phyloP scores from a whole-genome alignment of 139 green algal species.

The Chlamydomonas sphaeroides region DNA sequence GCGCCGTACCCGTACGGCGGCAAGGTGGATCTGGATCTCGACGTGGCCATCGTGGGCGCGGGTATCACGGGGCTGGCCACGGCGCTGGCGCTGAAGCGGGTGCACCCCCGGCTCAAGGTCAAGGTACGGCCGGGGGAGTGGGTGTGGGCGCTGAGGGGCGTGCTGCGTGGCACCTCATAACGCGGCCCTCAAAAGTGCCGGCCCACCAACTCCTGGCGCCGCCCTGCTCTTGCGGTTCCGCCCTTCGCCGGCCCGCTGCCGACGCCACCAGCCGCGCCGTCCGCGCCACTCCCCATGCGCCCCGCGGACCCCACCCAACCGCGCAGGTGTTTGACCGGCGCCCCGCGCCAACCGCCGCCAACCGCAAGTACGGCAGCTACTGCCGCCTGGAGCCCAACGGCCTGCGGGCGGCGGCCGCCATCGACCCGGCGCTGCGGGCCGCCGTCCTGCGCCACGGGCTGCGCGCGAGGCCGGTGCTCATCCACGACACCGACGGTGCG shows the following conservation, averaged over 20 bases:
- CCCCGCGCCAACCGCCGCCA: background rate
- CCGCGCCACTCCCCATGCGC: too few species aligned
- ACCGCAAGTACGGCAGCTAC: constrained; percentile 36
- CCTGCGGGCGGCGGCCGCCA: constrained; percentile 44
- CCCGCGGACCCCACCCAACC: background rate
- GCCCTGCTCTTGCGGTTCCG: too few species aligned
- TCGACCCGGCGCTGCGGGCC: constrained; percentile 20
- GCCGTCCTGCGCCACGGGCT: constrained; percentile 16
- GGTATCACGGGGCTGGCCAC: constrained; percentile 43
- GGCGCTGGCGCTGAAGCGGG: constrained; percentile 38
- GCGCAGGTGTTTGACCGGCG: constrained; percentile 35
- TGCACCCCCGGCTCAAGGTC: constrained; percentile 29
- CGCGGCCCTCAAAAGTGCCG: too few species aligned
- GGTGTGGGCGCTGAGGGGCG: background rate
- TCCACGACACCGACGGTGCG: constrained; percentile 52
- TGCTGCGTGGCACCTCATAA: too few species aligned
- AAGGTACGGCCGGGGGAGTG: constrained; percentile 4
- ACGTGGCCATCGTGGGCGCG: constrained; percentile 47
- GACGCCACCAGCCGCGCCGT: too few species aligned
- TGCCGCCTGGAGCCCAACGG: constrained; percentile 53
- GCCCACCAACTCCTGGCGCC: too few species aligned
- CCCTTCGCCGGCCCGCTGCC: too few species aligned
- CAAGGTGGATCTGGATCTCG: constrained; percentile 33
- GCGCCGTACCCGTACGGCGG: background rate
- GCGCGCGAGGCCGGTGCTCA: constrained; percentile 35